Evolutionary conservation across 495 filamentous ascomycete genomes (phyloP).

Genomic region (Penicillium alfredii): DNA sequence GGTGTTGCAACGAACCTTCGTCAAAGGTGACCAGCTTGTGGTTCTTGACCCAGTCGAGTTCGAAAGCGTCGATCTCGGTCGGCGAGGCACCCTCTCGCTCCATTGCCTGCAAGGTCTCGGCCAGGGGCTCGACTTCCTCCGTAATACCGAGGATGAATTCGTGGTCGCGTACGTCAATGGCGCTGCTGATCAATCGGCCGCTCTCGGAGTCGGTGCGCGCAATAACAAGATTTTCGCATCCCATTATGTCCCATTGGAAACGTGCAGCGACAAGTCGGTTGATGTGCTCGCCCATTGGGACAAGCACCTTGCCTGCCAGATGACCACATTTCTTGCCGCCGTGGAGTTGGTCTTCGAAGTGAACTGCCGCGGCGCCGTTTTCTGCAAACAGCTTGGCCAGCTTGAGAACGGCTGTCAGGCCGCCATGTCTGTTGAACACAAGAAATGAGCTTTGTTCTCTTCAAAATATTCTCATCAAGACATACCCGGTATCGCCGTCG

Average conservation of each 20-base stretch:
- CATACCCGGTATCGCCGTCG: slow-evolving; percentile 90
- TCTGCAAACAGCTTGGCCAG: slow-evolving; percentile 98
- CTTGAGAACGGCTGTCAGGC: slow-evolving; percentile 87
- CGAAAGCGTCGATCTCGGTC: slow-evolving; percentile 74
- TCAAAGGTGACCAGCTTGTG: slow-evolving; percentile 88
- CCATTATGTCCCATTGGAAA: slow-evolving; percentile 99
- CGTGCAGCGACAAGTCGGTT: slow-evolving; percentile 86
- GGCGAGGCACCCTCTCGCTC: slow-evolving; percentile 71
- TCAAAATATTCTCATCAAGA: neutral
- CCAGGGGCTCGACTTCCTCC: slow-evolving; percentile 64
- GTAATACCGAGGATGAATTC: slow-evolving; percentile 90
- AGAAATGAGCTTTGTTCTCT: slow-evolving; percentile 3
- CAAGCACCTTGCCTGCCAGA: slow-evolving; percentile 91
- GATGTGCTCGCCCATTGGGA: slow-evolving; percentile 92
- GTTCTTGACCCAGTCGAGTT: slow-evolving; percentile 83
- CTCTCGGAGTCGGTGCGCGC: slow-evolving; percentile 94
- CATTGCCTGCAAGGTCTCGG: slow-evolving; percentile 87
- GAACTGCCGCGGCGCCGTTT: slow-evolving; percentile 91
- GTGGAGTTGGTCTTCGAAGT: slow-evolving; percentile 96
- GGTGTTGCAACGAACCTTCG: slow-evolving; percentile 51
- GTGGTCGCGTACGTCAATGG: slow-evolving; percentile 89
- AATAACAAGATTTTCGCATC: slow-evolving; percentile 86
- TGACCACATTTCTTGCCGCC: slow-evolving; percentile 99
- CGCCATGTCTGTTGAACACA: slow-evolving; percentile 54
- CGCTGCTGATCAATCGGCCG: slow-evolving; percentile 80